A percentile compares a stretch with the other conserved stretches of the same genome.
phyloP scores from a whole-genome alignment of 352 stramenopile genomes.

The Phytopythium boreale region DNA sequence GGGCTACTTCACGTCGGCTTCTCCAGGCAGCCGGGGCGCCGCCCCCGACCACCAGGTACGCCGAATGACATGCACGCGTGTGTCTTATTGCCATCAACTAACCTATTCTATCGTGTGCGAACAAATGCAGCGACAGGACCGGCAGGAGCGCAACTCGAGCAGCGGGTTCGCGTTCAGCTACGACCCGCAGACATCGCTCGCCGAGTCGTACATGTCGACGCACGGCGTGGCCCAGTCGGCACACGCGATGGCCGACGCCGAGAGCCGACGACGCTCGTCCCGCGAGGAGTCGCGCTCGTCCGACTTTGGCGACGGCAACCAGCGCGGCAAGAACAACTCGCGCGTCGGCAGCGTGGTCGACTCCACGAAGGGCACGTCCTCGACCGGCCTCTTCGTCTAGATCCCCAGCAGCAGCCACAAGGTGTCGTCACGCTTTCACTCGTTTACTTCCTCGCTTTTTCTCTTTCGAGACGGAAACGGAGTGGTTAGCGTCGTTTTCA shows the following conservation, averaged over 20 bases:
- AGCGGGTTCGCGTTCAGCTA: conserved; percentile 84
- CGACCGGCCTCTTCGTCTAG: conserved; percentile 38
- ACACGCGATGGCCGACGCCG: conserved; percentile 61
- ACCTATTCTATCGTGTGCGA: conserved; percentile 4
- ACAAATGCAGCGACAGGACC: conserved; percentile 20
- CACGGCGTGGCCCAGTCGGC: conserved; percentile 52
- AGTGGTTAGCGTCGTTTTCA: not conserved
- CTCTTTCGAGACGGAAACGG: not conserved
- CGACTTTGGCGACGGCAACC: conserved; percentile 43
- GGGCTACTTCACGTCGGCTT: conserved; percentile 45
- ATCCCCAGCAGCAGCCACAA: not conserved
- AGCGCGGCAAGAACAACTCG: conserved; percentile 6
- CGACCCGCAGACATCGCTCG: conserved; percentile 72
- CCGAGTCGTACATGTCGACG: conserved; percentile 78
- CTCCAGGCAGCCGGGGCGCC: conserved; percentile 14
- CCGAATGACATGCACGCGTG: not conserved
- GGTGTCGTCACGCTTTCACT: not conserved
- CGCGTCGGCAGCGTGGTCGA: conserved; percentile 24
- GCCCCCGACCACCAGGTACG: not conserved
- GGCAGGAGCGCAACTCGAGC: conserved; percentile 59
- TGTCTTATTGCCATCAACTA: not conserved
- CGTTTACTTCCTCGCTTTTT: not conserved
- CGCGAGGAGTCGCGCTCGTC: conserved; percentile 72
- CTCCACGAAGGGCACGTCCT: conserved; percentile 32
- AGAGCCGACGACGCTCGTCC: conserved; percentile 55